These are phyloP conservation scores for Urtica urens DNA, from an alignment of 306 rosid genomes.

Conservation along the genomic window DNA sequence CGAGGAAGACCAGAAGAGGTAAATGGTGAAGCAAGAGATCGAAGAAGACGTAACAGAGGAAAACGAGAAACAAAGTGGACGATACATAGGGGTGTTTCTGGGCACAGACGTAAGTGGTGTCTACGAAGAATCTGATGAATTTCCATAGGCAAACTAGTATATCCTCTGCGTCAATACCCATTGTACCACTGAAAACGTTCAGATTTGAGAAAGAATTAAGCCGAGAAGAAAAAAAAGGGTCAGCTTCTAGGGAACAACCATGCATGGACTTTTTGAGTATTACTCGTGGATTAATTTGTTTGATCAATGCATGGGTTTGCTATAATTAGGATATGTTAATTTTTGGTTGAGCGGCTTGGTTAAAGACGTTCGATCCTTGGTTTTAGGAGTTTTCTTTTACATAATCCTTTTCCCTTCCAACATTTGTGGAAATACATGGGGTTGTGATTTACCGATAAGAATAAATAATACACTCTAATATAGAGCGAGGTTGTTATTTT, in stretches of 20 bases:
- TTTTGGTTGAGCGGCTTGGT: constrained; percentile 25
- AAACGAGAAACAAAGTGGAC: constrained; percentile 15
- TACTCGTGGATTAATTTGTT: no score
- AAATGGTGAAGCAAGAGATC: constrained; percentile 34
- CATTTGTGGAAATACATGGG: constrained; percentile 17
- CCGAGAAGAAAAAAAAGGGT: constrained; percentile 20
- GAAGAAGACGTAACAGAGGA: constrained; percentile 33
- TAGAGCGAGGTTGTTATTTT: constrained; percentile 5
- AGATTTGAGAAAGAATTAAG: background rate
- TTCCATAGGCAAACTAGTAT: constrained; percentile 27
- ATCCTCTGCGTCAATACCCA: constrained; percentile 49
- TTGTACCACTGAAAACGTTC: constrained; percentile 8
- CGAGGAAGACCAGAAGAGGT: constrained; percentile 49
- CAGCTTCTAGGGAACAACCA: constrained; percentile 17
- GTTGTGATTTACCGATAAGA: no score
- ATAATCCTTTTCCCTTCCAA: constrained; percentile 18
- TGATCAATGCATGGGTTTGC: constrained; percentile 21
- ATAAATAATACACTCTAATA: constrained; percentile 8
- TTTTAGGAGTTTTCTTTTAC: constrained; percentile 27
- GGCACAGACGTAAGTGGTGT: constrained; percentile 25
- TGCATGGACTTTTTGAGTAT: constrained; percentile 2
- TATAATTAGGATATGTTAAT: constrained; percentile 25
- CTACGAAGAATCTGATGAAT: constrained; percentile 19
- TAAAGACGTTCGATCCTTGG: constrained; percentile 59
- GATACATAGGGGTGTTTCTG: constrained; percentile 39